Evolutionary conservation across 2,329 filamentous ascomycete species (phyloP).

Genomic region (Aspergillus novofumigatus): DNA sequence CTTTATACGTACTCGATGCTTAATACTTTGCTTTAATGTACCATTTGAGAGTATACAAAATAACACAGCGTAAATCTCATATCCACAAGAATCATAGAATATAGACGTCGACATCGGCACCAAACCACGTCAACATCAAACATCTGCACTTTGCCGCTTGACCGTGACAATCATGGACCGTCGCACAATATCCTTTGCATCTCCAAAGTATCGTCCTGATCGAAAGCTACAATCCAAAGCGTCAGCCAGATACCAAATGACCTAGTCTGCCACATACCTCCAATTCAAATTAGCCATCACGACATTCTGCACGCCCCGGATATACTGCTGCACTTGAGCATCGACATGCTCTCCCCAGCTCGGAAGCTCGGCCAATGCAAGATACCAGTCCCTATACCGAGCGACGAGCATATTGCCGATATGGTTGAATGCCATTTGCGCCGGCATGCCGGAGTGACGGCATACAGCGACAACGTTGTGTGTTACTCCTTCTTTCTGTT

Average conservation of each 20-base stretch:
- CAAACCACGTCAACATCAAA: not conserved
- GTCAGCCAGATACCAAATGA: not conserved
- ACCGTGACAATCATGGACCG: slow-evolving; percentile 9
- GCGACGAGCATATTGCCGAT: slow-evolving; percentile 15
- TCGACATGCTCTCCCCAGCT: slow-evolving; percentile 21
- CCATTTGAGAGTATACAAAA: not conserved
- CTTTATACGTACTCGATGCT: not conserved
- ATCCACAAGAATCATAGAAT: not conserved
- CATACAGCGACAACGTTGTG: slow-evolving; percentile 21
- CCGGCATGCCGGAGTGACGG: slow-evolving; percentile 12
- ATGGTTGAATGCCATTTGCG: slow-evolving; percentile 22
- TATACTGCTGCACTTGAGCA: slow-evolving; percentile 20
- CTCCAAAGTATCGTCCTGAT: slow-evolving; percentile 18
- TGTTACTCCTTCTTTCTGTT: slow-evolving; percentile 15
- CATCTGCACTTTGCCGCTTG: slow-evolving; percentile 4
- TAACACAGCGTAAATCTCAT: not conserved
- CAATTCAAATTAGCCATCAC: slow-evolving; percentile 22
- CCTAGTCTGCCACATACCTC: slow-evolving; percentile 14
- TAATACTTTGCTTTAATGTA: not conserved
- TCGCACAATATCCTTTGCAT: slow-evolving; percentile 11
- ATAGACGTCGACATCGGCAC: not conserved
- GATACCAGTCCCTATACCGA: slow-evolving; percentile 22
- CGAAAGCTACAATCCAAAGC: slow-evolving; percentile 12
- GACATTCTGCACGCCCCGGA: slow-evolving; percentile 19
- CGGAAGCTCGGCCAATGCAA: slow-evolving; percentile 19